Evolutionary conservation across 108 stramenopile genomes (phyloP).

Genomic region (Stephanodiscus minutulus): DNA sequence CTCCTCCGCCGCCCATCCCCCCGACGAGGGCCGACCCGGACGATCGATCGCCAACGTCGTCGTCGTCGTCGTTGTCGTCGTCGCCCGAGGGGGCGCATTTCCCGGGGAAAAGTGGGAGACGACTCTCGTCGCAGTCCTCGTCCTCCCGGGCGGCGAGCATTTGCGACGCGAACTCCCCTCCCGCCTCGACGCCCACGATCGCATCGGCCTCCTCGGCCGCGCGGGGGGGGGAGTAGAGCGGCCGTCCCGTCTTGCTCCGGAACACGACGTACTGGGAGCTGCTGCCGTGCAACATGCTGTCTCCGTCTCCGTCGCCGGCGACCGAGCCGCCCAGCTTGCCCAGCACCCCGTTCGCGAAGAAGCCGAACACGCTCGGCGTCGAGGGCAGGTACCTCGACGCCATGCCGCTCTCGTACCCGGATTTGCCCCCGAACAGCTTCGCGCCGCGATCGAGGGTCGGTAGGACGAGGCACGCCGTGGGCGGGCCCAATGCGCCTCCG

Average conservation of each 20-base stretch:
- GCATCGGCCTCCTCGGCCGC: slow-evolving; percentile 37
- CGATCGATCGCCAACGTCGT: neutral
- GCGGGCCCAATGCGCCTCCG: slow-evolving; percentile 31
- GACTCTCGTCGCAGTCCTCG: too few relatives aligned
- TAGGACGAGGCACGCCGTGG: slow-evolving; percentile 74
- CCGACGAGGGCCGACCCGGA: too few relatives aligned
- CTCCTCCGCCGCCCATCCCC: neutral
- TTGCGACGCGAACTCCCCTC: slow-evolving; percentile 34
- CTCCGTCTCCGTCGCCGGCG: slow-evolving; percentile 12
- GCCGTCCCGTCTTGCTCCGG: slow-evolving; percentile 73
- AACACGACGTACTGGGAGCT: slow-evolving; percentile 71
- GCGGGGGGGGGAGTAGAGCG: slow-evolving; percentile 61
- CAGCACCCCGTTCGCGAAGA: slow-evolving; percentile 82
- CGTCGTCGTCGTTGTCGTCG: slow-evolving; percentile 19
- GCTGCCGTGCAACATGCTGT: slow-evolving; percentile 67
- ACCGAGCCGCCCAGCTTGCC: slow-evolving; percentile 56
- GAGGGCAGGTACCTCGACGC: slow-evolving; percentile 61
- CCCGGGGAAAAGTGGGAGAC: too few relatives aligned
- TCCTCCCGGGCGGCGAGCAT: slow-evolving; percentile 46
- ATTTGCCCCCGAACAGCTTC: slow-evolving; percentile 79
- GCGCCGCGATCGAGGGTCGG: slow-evolving; percentile 82
- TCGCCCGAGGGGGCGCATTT: too few relatives aligned
- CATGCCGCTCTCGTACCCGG: slow-evolving; percentile 69
- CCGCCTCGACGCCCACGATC: slow-evolving; percentile 40
- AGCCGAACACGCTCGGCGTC: slow-evolving; percentile 66